Conservation (phyloP, 169 alveolate genomes). For the Eimeria nieschulzi region DNA sequence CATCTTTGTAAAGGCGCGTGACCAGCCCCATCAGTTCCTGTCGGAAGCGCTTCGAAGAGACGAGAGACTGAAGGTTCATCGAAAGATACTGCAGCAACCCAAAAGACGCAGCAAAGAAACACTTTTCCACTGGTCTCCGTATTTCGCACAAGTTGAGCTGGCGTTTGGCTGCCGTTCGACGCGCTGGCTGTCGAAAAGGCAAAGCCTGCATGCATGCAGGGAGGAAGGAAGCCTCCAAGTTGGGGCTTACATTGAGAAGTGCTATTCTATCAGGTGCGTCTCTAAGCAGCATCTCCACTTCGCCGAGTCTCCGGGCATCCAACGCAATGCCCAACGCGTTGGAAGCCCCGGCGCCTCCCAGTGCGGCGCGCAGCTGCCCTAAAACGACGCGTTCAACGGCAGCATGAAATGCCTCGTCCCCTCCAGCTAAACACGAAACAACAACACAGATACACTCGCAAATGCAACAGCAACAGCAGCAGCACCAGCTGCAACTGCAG, state of each 20-base stretch:
- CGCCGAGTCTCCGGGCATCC: constrained; percentile 67
- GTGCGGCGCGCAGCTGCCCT: constrained; percentile 26
- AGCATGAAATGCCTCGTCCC: not conserved
- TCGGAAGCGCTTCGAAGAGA: constrained; percentile 43
- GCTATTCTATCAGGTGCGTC: not conserved
- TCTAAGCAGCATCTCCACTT: not conserved
- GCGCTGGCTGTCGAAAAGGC: not conserved
- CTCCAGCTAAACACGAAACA: not conserved
- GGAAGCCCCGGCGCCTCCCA: constrained; percentile 8
- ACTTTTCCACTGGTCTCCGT: not conserved
- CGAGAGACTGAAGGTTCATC: constrained; percentile 27
- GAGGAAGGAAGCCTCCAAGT: not conserved
- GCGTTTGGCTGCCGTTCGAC: not conserved
- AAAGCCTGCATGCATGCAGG: not conserved
- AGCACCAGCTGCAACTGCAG: not conserved
- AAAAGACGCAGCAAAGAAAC: not conserved
- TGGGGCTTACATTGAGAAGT: not conserved
- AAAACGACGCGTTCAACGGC: constrained; percentile 19
- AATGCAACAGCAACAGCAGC: not conserved
- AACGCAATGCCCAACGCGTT: constrained; percentile 72
- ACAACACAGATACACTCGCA: not conserved
- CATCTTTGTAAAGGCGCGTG: not conserved
- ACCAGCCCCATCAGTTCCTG: constrained; percentile 21
- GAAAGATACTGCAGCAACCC: constrained; percentile 47
- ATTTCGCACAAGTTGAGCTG: not conserved